phyloP scores from a whole-genome alignment of 2,329 filamentous ascomycete species.

The Sporothrix brunneoviolacea region DNA sequence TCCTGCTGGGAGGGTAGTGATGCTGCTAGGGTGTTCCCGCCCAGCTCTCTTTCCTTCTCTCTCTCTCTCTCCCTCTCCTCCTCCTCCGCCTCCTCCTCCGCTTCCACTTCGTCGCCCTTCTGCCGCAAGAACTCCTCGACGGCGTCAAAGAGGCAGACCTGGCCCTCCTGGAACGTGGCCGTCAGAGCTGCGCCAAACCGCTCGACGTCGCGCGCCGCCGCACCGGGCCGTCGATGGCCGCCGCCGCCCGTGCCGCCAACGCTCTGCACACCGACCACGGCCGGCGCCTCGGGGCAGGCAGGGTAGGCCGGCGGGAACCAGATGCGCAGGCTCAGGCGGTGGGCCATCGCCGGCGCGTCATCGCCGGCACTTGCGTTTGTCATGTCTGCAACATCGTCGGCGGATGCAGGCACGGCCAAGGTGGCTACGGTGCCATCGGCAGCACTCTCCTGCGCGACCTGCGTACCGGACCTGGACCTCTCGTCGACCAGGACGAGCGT shows the following conservation, averaged over 20 bases:
- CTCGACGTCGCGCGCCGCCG: conserved; percentile 63
- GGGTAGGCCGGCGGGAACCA: conserved; percentile 72
- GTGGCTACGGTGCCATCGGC: conserved; percentile 38
- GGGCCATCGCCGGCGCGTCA: conserved; percentile 35
- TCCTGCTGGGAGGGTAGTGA: neutral
- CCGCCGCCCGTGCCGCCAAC: conserved; percentile 55
- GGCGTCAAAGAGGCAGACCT: conserved; percentile 86
- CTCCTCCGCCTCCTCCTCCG: conserved; percentile 15
- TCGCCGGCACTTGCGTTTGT: conserved; percentile 4
- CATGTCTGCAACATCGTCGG: too few species aligned
- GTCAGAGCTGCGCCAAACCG: conserved; percentile 61
- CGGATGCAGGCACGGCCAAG: conserved; percentile 54
- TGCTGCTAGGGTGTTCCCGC: too few species aligned
- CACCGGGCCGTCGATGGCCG: conserved; percentile 48
- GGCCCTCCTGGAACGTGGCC: conserved; percentile 62
- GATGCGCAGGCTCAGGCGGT: conserved; percentile 50
- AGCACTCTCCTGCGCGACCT: conserved; percentile 23
- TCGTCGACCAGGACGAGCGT: conserved; percentile 42
- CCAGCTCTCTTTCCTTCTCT: too few species aligned
- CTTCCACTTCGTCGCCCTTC: conserved; percentile 18
- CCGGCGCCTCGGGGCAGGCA: conserved; percentile 51
- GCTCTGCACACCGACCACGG: conserved; percentile 70
- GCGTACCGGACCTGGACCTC: conserved; percentile 21
- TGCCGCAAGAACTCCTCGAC: conserved; percentile 60
- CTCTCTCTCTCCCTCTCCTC: too few species aligned